Base-by-base conservation (phyloP, 805 yeast species). In the Saturnispora hagleri region DNA sequence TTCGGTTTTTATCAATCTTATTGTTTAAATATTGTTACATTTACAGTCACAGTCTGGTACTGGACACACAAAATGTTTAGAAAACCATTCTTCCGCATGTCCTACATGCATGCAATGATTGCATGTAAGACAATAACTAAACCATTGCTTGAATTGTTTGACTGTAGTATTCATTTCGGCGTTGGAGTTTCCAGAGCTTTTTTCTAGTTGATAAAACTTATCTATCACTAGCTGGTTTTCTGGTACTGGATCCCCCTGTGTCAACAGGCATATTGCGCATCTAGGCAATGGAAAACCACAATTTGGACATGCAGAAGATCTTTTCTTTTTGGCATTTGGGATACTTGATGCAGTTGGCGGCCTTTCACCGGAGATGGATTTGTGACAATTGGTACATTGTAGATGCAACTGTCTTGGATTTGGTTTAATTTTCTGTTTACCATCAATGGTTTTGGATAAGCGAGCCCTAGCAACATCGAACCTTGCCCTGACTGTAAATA, bases 61-160 rank as follows among this genome's bases (percentile, higher is more conserved):
- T 0, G 99, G 97, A 62, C 99, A 91, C 1, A 86, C 79, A 51
- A 78, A 79, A 60, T 90, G 96, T 64, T 82, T 84, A 26, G 84
- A 77, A 65, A 91, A 91, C 99, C 99, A 91, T 61, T 90, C 95
- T 56, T 87, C 89, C 0, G 97, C 97, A 65, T 91, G 99, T 4
- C 86, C 89, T 0, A 96, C 89, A 69, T 91, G 99, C 79, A 83
- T 83, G 1, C 97, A 96, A 61, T 91, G 99, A 62, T 86, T 88
- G 64, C 99, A 91, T 34, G 83, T 79, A 57, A 91, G 69, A 62
- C 99, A 91, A 68, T 89, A 89, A 58, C 93, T 87, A 58, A 91
- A 89, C 96, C 96, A 89, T 56, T 85, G 84, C 53, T 81, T 77
- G 63, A 86, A 79, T 53, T 70, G 68, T 18, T 70, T 67, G 53